Conservation (phyloP, 2,329 filamentous ascomycete species). For the Colletotrichum orbiculare region DNA sequence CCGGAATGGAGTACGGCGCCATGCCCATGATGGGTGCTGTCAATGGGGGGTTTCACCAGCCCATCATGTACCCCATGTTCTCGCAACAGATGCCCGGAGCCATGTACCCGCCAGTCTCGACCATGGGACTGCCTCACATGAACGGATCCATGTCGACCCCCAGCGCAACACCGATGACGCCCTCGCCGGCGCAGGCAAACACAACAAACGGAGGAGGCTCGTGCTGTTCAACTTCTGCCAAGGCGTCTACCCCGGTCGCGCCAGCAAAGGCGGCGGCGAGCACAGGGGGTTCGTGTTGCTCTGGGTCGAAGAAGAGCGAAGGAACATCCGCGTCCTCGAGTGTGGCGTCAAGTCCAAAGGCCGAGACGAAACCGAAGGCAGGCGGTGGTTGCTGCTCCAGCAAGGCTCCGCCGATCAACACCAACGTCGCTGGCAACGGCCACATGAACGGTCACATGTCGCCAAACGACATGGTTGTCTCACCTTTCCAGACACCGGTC, state of each 20-base stretch:
- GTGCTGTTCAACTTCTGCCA: constrained; percentile 24
- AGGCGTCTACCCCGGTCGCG: background rate
- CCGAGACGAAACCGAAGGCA: constrained; percentile 36
- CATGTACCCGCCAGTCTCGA: constrained; percentile 16
- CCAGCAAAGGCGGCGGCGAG: constrained; percentile 6
- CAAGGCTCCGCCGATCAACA: constrained; percentile 33
- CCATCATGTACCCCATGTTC: constrained; percentile 34
- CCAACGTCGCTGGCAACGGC: constrained; percentile 24
- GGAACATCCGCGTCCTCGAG: constrained; percentile 29
- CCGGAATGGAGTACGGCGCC: constrained; percentile 30
- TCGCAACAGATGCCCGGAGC: constrained; percentile 26
- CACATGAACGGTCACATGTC: constrained; percentile 40
- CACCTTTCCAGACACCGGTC: constrained; percentile 49
- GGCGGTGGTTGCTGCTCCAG: constrained; percentile 52
- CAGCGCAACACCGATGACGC: constrained; percentile 5
- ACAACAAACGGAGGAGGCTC: constrained; percentile 19
- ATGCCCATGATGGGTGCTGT: constrained; percentile 34
- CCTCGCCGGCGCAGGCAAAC: constrained; percentile 1
- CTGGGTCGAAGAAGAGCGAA: constrained; percentile 34
- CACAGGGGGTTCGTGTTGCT: constrained; percentile 39
- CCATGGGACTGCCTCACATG: constrained; percentile 18
- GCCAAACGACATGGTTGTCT: constrained; percentile 42
- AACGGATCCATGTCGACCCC: constrained; percentile 2
- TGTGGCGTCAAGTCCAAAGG: constrained; percentile 34
- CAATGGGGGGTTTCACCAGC: constrained; percentile 34